phyloP scores from a whole-genome alignment of 371 early-diverging fungal genomes.

The Mucor circinelloides region DNA sequence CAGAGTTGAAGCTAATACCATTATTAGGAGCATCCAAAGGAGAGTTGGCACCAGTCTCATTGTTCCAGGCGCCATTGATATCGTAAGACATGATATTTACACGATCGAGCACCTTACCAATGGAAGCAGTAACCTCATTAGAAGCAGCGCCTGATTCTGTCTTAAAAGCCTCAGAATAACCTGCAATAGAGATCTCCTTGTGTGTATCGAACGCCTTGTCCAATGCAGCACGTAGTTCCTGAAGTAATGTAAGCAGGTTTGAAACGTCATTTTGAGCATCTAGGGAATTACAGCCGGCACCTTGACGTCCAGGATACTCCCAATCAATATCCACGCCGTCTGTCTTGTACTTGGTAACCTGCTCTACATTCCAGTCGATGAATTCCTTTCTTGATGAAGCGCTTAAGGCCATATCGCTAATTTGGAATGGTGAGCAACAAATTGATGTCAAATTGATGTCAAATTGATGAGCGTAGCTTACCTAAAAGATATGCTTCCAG shows the following conservation, averaged over 20 bases:
- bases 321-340: conserved; percentile 55
- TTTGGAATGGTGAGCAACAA: background rate
- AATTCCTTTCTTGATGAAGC: conserved; percentile 40
- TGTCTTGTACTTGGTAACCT: conserved; percentile 30
- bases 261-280: conserved; percentile 44
- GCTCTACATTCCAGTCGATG: conserved; percentile 42
- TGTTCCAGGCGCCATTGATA: conserved; percentile 60
- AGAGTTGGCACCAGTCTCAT: conserved; percentile 54
- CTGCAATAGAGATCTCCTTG: conserved; percentile 62
- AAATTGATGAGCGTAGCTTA: background rate
- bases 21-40: conserved; percentile 44
- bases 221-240: conserved; percentile 60
- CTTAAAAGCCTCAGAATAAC: conserved; percentile 53
- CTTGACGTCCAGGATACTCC: conserved; percentile 66
- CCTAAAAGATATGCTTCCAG: conserved; percentile 68
- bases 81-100: conserved; percentile 63
- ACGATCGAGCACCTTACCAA: conserved; percentile 59
- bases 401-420: conserved; percentile 41
- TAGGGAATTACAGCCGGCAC: conserved; percentile 54
- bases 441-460: background rate
- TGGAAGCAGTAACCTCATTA: conserved; percentile 52
- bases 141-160: conserved; percentile 48
- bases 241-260: conserved; percentile 48
- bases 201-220: conserved; percentile 50
- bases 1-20: conserved; percentile 41